A percentile compares a stretch with the other conserved stretches of the same genome.
These are phyloP conservation scores for Cyberlindnera xishuangbannaensis DNA, from an alignment of 805 yeast species.

Conservation along the genomic window DNA sequence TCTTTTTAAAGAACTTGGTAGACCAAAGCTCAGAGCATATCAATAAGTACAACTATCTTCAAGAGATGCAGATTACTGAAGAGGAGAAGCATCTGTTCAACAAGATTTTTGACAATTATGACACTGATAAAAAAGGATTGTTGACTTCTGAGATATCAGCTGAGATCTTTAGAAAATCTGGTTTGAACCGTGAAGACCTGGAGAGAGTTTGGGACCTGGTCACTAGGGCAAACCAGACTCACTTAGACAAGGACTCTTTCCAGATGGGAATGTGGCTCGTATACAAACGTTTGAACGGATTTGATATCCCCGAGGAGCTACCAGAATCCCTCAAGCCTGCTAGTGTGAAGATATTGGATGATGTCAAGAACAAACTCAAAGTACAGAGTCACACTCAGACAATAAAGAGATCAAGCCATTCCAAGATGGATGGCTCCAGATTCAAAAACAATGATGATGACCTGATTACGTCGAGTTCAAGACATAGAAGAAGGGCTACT, in stretches of 20 bases:
- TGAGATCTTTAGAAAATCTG: conserved; percentile 83
- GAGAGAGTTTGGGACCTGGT: conserved; percentile 89
- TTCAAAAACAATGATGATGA: conserved; percentile 79
- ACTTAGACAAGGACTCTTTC: conserved; percentile 85
- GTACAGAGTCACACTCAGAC: conserved; percentile 9
- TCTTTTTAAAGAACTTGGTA: conserved; percentile 46
- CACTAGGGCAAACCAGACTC: conserved; percentile 80
- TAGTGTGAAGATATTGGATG: conserved; percentile 67
- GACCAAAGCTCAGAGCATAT: conserved; percentile 44
- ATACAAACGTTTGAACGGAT: conserved; percentile 84
- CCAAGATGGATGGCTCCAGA: conserved; percentile 34
- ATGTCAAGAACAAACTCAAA: conserved; percentile 52
- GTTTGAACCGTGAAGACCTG: conserved; percentile 79
- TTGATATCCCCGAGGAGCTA: conserved; percentile 67
- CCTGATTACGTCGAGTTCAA: conserved; percentile 20
- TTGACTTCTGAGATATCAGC: conserved; percentile 85
- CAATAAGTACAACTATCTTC: conserved; percentile 24
- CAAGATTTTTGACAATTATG: conserved; percentile 88
- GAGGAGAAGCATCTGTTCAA: conserved; percentile 86
- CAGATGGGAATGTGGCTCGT: conserved; percentile 97
- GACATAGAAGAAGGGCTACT: conserved; percentile 24
- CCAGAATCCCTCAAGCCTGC: conserved; percentile 94
- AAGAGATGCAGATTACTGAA: conserved; percentile 52
- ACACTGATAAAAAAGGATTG: conserved; percentile 58
- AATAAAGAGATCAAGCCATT: conserved; percentile 24